Evolutionary conservation across 1,139 yeast species (phyloP), one percentile per base, ranked within the genome.

Genomic region (Geotrichum macrosporum): DNA sequence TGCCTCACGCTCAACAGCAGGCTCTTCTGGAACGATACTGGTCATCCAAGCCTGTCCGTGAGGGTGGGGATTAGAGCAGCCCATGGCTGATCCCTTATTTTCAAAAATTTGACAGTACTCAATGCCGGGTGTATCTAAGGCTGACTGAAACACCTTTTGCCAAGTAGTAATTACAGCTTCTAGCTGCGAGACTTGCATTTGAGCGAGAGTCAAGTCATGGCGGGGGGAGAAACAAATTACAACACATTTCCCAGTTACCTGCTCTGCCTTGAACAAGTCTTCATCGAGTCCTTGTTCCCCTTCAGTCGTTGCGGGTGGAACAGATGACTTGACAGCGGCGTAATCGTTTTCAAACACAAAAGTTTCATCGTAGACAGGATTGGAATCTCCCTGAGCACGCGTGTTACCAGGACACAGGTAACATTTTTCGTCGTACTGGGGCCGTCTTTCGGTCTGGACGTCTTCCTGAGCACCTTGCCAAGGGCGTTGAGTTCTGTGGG

Each of bases 51-150:
- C 87, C 66, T 83, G 92, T 20, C 74, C 72, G 53, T 83, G 92
- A 12, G 89, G 89, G 62, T 83, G 92, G 3, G 88, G 84, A 59
- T 83, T 83, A 2, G 88, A 81, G 59, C 89, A 83, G 32, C 92
- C 89, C 92, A 83, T 83, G 5, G 85, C 84, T 43, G 78, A 71
- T 24, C 92, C 92, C 66, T 82, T 83, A 63, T 83, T 83, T 60
- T 83, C 92, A 60, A 83, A 83, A 39, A 83, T 80, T 66, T 82
- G 89, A 53, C 83, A 68, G 64, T 83, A 82, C 31, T 53, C 54
- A 22, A 82, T 77, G 24, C 75, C 75, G 3, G 63, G 62, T 27
- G 70, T 71, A 4, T 59, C 61, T 8, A 55, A 47, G 0, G 78
- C 71, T 47, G 73, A 74, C 31, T 69, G 60, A 62, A 79, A 81